Conservation (phyloP, 2,329 filamentous ascomycete genomes). For the Elsinoe perseae region DNA sequence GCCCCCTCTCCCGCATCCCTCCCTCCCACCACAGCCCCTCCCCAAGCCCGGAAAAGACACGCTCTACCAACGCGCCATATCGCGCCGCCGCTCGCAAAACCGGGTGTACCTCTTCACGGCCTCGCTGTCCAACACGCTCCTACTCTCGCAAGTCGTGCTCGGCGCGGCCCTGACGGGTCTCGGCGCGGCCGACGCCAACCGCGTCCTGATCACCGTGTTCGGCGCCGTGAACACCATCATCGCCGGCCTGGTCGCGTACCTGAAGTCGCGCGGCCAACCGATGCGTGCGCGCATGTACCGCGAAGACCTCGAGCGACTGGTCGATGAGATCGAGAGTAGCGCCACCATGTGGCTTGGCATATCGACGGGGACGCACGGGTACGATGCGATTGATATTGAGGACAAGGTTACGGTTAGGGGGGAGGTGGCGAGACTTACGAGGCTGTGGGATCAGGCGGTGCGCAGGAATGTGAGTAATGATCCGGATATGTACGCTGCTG, state of each 20-base stretch:
- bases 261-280: constrained; percentile 35
- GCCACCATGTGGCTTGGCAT: constrained; percentile 40
- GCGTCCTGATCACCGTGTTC: constrained; percentile 34
- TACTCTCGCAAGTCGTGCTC: constrained; percentile 35
- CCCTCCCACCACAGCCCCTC: constrained; percentile 16
- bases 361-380: constrained; percentile 36
- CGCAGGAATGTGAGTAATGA: constrained; percentile 34
- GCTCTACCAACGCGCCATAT: constrained; percentile 32
- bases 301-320: constrained; percentile 35
- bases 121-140: constrained; percentile 31
- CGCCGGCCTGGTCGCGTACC: constrained; percentile 34
- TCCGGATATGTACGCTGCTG: constrained; percentile 34
- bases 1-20: constrained; percentile 27
- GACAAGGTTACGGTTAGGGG: constrained; percentile 37
- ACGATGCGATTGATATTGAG: constrained; percentile 40
- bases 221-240: constrained; percentile 37
- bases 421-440: constrained; percentile 30
- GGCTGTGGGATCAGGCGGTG: constrained; percentile 34
- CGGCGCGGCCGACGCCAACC: constrained; percentile 30
- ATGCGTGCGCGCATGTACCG: constrained; percentile 36
- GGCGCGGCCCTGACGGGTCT: constrained; percentile 35
- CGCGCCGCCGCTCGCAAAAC: constrained; percentile 28
- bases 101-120: constrained; percentile 32
- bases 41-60: constrained; percentile 26
- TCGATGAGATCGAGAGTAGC: constrained; percentile 37